These are phyloP conservation scores for Solanum lycopersicoides DNA, from an alignment of 257 asterid genomes.

Conservation along the genomic window DNA sequence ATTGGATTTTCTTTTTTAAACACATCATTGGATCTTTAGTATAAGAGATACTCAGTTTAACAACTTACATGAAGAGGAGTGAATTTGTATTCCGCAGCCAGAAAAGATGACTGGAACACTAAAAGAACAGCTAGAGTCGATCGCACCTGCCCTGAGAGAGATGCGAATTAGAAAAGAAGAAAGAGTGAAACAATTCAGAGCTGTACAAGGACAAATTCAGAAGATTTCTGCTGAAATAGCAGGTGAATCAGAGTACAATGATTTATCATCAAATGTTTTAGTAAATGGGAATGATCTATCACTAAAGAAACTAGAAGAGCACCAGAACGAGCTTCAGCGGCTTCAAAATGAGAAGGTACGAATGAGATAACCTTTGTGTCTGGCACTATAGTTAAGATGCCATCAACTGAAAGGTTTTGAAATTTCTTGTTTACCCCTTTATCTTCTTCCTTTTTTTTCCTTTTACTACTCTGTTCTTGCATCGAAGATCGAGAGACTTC, in stretches of 20 bases:
- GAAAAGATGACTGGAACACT: slow-evolving; percentile 89
- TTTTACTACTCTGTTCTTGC: slow-evolving; percentile 2
- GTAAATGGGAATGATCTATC: slow-evolving; percentile 79
- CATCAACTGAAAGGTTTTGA: background rate
- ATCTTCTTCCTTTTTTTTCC: background rate
- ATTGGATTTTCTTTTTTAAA: background rate
- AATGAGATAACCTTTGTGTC: background rate
- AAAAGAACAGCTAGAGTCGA: slow-evolving; percentile 72
- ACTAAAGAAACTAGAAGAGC: slow-evolving; percentile 68
- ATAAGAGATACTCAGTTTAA: background rate
- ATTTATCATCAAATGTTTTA: slow-evolving; percentile 38
- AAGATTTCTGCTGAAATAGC: slow-evolving; percentile 84
- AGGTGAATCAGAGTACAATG: slow-evolving; percentile 64
- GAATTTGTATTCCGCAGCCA: slow-evolving; percentile 45
- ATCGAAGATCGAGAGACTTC: slow-evolving; percentile 74
- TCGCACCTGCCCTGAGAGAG: slow-evolving; percentile 77
- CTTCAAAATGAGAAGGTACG: slow-evolving; percentile 83
- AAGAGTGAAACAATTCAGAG: slow-evolving; percentile 69
- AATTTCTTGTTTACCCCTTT: background rate
- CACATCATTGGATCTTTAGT: background rate
- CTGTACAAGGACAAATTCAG: slow-evolving; percentile 70
- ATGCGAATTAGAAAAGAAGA: slow-evolving; percentile 84
- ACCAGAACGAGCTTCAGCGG: slow-evolving; percentile 81
- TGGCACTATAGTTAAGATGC: background rate
- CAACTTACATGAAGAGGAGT: slow-evolving; percentile 5